A percentile compares a stretch with the other conserved stretches of the same genome.
Evolutionary conservation across 805 yeast genomes (phyloP).

Genomic region (Candida ipomoeae): DNA sequence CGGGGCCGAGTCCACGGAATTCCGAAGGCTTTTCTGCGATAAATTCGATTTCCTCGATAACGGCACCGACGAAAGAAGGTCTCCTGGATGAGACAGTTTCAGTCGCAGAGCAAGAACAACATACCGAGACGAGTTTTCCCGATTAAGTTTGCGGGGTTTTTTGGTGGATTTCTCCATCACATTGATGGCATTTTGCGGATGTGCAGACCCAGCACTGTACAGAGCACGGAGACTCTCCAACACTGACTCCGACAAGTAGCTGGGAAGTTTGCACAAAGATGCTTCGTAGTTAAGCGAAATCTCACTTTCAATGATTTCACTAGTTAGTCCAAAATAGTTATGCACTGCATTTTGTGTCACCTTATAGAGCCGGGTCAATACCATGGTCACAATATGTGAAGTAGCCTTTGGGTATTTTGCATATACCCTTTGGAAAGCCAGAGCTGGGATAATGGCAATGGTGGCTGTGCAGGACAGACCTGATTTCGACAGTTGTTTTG

Average conservation of each 20-base stretch:
- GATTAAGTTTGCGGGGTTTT: constrained; percentile 8
- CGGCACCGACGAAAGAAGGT: constrained; percentile 77
- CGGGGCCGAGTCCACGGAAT: not conserved
- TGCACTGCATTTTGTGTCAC: constrained; percentile 92
- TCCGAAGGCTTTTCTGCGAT: constrained; percentile 15
- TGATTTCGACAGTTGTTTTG: constrained; percentile 32
- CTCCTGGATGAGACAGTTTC: constrained; percentile 72
- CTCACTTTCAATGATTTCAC: constrained; percentile 78
- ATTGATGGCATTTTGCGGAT: constrained; percentile 3
- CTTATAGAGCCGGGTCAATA: constrained; percentile 76
- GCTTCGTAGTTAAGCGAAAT: constrained; percentile 48
- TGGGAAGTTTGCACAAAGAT: constrained; percentile 44
- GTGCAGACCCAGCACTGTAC: not conserved
- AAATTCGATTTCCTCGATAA: constrained; percentile 43
- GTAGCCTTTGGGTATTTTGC: constrained; percentile 81
- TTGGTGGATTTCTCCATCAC: constrained; percentile 16
- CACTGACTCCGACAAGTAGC: constrained; percentile 57
- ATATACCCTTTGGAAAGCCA: constrained; percentile 70
- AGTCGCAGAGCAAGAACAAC: constrained; percentile 49
- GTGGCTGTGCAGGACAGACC: constrained; percentile 48
- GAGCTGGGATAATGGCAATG: constrained; percentile 85
- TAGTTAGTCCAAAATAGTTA: constrained; percentile 77
- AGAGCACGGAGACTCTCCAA: constrained; percentile 28
- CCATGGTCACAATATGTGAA: constrained; percentile 91
- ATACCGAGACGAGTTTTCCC: constrained; percentile 29